These are phyloP conservation scores for Scheffersomyces ergatensis DNA, from an alignment of 805 yeast genomes.

Conservation along the genomic window DNA sequence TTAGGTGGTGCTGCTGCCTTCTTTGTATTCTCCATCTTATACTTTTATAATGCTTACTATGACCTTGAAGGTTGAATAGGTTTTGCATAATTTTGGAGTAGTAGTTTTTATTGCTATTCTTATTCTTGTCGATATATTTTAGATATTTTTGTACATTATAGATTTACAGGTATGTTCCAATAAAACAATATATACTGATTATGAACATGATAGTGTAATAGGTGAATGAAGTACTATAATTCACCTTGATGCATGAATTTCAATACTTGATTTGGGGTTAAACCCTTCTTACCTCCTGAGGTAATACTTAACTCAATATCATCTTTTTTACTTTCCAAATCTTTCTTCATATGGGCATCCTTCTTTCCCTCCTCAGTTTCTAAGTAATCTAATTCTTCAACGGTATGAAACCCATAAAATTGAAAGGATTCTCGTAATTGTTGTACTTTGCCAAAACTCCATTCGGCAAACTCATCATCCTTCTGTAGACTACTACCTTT, in stretches of 20 bases:
- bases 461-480: conserved; percentile 67
- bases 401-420: conserved; percentile 60
- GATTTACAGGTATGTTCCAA: no score
- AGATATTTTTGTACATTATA: no score
- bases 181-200: background rate
- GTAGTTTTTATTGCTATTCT: no score
- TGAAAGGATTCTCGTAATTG: conserved; percentile 53
- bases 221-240: conserved; percentile 5
- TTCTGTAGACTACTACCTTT: conserved; percentile 10
- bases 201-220: background rate
- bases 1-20: conserved; percentile 89
- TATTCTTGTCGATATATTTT: background rate
- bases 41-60: conserved; percentile 65
- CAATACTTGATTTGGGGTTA: conserved; percentile 34
- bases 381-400: conserved; percentile 39
- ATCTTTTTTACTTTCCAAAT: conserved; percentile 17
- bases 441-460: conserved; percentile 61
- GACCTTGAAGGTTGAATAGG: conserved; percentile 13
- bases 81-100: no score
- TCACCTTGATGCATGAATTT: conserved; percentile 40
- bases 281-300: conserved; percentile 20
- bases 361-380: conserved; percentile 31
- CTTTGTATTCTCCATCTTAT: conserved; percentile 75
- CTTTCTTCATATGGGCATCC: conserved; percentile 22
- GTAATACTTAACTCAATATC: conserved; percentile 25